Percentiles rank a stretch among this genome's conserved stretches.
These are phyloP conservation scores for Penicillium sp. DNA, from an alignment of 2,329 filamentous ascomycete genomes.

Conservation along the genomic window DNA sequence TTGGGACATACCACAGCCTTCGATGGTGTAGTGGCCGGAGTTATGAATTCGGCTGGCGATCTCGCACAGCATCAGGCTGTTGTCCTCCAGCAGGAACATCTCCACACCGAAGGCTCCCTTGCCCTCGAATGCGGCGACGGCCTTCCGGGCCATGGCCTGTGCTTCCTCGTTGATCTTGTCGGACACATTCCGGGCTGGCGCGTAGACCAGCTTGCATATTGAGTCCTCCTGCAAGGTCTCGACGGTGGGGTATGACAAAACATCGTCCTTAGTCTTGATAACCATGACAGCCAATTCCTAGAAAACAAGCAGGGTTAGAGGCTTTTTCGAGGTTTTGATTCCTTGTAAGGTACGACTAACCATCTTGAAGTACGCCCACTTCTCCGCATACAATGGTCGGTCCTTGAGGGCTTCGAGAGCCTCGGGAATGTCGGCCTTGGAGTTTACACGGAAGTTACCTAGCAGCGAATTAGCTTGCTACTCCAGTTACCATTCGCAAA, in stretches of 20 bases:
- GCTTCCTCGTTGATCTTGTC: slow-evolving; percentile 63
- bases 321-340: not conserved
- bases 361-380: slow-evolving; percentile 80
- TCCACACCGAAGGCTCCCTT: slow-evolving; percentile 95
- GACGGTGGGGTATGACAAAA: slow-evolving; percentile 80
- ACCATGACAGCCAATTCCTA: slow-evolving; percentile 90
- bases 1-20: slow-evolving; percentile 85
- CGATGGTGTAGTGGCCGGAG: slow-evolving; percentile 93
- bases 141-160: slow-evolving; percentile 73
- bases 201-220: slow-evolving; percentile 90
- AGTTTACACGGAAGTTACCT: slow-evolving; percentile 67
- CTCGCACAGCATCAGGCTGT: slow-evolving; percentile 77
- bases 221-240: slow-evolving; percentile 95
- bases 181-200: slow-evolving; percentile 73
- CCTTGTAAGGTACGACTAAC: slow-evolving; percentile 23
- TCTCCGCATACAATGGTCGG: slow-evolving; percentile 80
- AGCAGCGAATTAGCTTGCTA: slow-evolving; percentile 6
- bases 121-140: slow-evolving; percentile 77
- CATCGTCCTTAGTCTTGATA: slow-evolving; percentile 76
- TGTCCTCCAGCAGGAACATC: slow-evolving; percentile 81
- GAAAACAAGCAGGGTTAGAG: not conserved
- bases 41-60: slow-evolving; percentile 84
- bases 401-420: slow-evolving; percentile 69
- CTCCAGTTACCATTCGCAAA: not conserved
- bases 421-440: slow-evolving; percentile 59